These are phyloP conservation scores for Sporothrix globosa DNA, from an alignment of 2,329 filamentous ascomycete genomes.

Conservation along the genomic window DNA sequence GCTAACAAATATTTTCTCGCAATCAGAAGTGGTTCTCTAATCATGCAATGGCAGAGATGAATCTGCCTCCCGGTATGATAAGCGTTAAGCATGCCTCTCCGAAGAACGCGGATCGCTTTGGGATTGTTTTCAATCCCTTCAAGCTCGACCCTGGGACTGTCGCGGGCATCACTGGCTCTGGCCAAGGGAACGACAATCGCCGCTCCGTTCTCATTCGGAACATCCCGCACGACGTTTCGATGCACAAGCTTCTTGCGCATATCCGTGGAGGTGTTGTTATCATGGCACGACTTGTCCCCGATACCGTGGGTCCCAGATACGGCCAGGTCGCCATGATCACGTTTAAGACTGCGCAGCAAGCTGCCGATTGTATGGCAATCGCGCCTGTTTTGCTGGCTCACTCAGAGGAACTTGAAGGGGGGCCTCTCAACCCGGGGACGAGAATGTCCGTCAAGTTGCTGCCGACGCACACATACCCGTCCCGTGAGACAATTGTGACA, in stretches of 20 bases:
- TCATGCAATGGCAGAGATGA: slow-evolving; percentile 8
- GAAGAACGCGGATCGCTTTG: slow-evolving; percentile 29
- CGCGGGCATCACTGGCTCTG: neutral
- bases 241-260: slow-evolving; percentile 33
- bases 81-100: slow-evolving; percentile 20
- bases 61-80: slow-evolving; percentile 27
- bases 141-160: slow-evolving; percentile 16
- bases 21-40: slow-evolving; percentile 16
- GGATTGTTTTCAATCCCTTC: slow-evolving; percentile 29
- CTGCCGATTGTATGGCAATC: neutral
- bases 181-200: neutral
- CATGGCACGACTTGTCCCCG: slow-evolving; percentile 23
- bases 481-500: neutral
- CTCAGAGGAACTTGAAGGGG: neutral
- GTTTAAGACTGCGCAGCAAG: slow-evolving; percentile 32
- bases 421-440: neutral
- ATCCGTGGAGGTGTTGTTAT: slow-evolving; percentile 33
- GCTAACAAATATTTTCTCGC: neutral
- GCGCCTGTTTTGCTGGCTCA: neutral
- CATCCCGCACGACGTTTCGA: slow-evolving; percentile 25
- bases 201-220: slow-evolving; percentile 34
- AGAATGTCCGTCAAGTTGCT: slow-evolving; percentile 15
- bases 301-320: neutral
- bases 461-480: slow-evolving; percentile 32
- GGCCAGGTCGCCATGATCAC: slow-evolving; percentile 33